Base-by-base conservation (phyloP, 352 stramenopile species). In the Globisporangium lucens region DNA sequence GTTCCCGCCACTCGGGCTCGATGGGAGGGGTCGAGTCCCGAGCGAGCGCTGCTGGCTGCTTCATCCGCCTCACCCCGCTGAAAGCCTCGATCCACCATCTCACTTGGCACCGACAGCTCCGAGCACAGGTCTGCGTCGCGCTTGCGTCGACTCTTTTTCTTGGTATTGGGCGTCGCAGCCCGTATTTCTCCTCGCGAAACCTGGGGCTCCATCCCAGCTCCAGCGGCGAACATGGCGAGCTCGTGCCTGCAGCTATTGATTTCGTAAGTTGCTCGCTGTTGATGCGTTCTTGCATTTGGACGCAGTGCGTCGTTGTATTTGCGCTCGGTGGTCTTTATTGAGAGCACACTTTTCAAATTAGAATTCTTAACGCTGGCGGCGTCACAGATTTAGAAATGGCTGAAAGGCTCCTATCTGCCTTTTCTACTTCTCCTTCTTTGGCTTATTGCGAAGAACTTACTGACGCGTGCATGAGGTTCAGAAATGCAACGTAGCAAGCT, bases 401-500 rank as follows among this genome's bases (percentile, higher is more conserved):
- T 24, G 24, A 24, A 24, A 24, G 24, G 24, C 24, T 24, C 24
- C 24, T 24, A 24, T 24, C 24, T 24, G 24, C 24, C 24, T 24
- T 24, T 24, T 24, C 24, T 24, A 0, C 24, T 24, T 24, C 24
- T 24, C 24, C 24, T 24, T 24, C 24, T 24, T 24, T 24, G 24
- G 24, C 24, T 24, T 24, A 24, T 24, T 24, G 24, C 24, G 47
- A 68, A 46, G 57, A 12, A 29, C 20, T 27, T n/a, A 4, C 27
- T 1, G 66, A 55, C 20, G 58, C 59, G 63, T 78, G 71, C 22
- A 71, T 52, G 8, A 56, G 65, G 29, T 77, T 58, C 4, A 89
- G 66, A 41, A 79, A 81, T 1, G 82, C 84, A 0, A 90, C 77
- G 57, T 81, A 89, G 65, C 70, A 81, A 0, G 82, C 74, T 8